Percentiles rank a stretch among this genome's conserved stretches.
Evolutionary conservation across 2,329 filamentous ascomycete species (phyloP).

Genomic region (Fusarium proliferatum): DNA sequence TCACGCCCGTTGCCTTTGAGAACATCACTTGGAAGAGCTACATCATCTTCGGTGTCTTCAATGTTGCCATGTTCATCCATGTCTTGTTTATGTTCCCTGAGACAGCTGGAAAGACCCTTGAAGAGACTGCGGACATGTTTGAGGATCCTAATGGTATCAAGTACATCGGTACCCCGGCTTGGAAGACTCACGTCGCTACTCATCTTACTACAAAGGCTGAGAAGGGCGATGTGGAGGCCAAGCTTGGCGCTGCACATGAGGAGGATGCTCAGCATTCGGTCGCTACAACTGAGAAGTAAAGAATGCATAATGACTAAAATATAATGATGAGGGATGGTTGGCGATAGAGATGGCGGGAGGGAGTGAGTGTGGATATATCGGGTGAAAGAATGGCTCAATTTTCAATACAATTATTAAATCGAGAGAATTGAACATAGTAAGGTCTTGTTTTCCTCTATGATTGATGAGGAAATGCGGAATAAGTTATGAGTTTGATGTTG

Average conservation of each 20-base stretch:
- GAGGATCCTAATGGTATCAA: conserved; percentile 36
- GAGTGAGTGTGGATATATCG: no score
- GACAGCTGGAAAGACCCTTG: conserved; percentile 62
- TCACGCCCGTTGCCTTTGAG: conserved; percentile 41
- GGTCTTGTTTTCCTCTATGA: fast-evolving
- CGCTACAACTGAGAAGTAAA: not conserved
- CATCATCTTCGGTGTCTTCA: conserved; percentile 38
- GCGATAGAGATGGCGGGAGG: no score
- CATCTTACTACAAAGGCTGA: conserved; percentile 19
- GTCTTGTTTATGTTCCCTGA: conserved; percentile 60
- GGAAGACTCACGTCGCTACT: conserved; percentile 35
- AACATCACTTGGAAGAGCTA: conserved; percentile 42
- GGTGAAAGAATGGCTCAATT: not conserved
- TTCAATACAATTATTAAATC: fast-evolving
- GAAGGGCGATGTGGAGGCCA: conserved; percentile 37
- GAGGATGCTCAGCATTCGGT: not conserved
- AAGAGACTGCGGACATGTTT: conserved; percentile 67
- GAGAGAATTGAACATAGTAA: not conserved
- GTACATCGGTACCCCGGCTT: conserved; percentile 35
- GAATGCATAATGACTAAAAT: fast-evolving
- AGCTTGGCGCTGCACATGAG: conserved; percentile 18
- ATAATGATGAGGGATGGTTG: not conserved
- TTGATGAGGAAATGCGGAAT: not conserved
- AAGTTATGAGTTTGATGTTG: not conserved
- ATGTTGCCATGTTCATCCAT: conserved; percentile 35